Conservation (phyloP, 441 rosid genomes). For the Omphalea diandra region DNA sequence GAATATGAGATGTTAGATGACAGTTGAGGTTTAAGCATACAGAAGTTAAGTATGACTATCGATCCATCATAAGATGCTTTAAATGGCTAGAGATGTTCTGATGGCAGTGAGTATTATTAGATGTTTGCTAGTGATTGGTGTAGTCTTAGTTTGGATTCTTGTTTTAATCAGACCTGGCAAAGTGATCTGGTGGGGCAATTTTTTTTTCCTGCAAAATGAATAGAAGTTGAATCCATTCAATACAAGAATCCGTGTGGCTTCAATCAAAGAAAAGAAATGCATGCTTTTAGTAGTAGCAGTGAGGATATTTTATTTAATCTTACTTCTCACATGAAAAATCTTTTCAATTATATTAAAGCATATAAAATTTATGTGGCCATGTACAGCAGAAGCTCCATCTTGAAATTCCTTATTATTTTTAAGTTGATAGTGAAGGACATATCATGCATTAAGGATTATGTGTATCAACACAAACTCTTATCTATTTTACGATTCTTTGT, state of each 20-base stretch:
- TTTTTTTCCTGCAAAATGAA: no score
- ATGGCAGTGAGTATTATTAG: constrained; percentile 2
- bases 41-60: no score
- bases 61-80: constrained; percentile 8
- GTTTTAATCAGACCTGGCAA: no score
- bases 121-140: no score
- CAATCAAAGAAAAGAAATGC: not conserved
- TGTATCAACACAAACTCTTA: not conserved
- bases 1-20: constrained; percentile 18
- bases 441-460: not conserved
- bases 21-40: no score
- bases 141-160: no score
- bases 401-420: not conserved
- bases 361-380: no score
- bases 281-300: not conserved
- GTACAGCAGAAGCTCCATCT: not conserved
- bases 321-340: not conserved
- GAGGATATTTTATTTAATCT: not conserved
- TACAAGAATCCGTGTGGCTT: not conserved
- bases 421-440: not conserved
- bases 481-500: not conserved
- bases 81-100: not conserved
- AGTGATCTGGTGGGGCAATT: constrained; percentile 1
- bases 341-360: not conserved
- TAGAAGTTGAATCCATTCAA: not conserved